Evolutionary conservation across 208 protist species (phyloP).

Genomic region (Phytomonas sp.): DNA sequence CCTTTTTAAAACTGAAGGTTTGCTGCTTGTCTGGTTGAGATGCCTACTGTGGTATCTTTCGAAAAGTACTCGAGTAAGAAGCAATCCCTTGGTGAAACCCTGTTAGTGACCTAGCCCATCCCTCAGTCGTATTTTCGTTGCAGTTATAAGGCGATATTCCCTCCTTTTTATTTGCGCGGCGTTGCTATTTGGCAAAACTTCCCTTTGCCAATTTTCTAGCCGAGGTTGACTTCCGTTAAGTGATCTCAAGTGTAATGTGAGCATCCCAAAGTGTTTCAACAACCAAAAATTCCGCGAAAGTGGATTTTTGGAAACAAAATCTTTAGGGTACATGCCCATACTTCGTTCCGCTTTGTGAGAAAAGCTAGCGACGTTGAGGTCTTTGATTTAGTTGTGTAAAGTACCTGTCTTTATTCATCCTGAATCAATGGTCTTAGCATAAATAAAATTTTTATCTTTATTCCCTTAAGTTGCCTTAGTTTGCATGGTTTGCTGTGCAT

Average conservation of each 20-base stretch:
- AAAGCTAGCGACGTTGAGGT: neutral
- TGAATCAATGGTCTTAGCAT: neutral
- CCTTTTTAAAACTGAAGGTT: neutral
- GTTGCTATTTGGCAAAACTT: neutral
- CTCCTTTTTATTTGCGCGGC: neutral
- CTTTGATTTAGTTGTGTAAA: neutral
- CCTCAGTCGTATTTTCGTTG: neutral
- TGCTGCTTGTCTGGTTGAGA: neutral
- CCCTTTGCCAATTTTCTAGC: neutral
- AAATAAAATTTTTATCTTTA: too few species aligned
- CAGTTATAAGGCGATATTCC: neutral
- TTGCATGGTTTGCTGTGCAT: neutral
- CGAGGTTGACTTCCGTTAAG: neutral
- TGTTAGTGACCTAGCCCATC: neutral
- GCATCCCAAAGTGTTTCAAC: neutral
- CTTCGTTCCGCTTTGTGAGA: neutral
- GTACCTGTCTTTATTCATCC: neutral
- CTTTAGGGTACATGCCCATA: neutral
- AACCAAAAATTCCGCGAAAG: neutral
- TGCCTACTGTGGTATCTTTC: neutral
- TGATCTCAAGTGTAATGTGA: neutral
- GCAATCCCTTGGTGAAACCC: neutral
- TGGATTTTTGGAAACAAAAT: neutral
- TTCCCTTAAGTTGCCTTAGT: neutral
- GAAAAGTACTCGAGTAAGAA: neutral